Evolutionary conservation across 2,329 filamentous ascomycete genomes (phyloP).

Genomic region (Raffaelea deltoideospora): DNA sequence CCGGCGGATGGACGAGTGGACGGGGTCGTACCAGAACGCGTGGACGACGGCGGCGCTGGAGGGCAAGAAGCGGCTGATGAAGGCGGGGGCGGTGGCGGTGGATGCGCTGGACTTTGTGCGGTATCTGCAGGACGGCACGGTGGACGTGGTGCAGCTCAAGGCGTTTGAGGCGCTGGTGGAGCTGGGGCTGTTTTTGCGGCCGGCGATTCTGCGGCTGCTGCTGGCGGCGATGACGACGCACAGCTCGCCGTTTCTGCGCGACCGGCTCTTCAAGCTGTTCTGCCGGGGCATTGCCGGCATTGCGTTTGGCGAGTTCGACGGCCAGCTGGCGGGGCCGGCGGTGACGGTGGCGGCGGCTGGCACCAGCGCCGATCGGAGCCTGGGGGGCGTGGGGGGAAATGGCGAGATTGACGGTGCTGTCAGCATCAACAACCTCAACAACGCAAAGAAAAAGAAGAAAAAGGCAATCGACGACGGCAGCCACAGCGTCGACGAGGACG

Average conservation of each 20-base stretch:
- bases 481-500: constrained; percentile 31
- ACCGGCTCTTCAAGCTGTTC: constrained; percentile 42
- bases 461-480: no score
- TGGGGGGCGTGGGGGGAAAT: no score
- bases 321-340: constrained; percentile 23
- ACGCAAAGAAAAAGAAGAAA: neutral
- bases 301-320: constrained; percentile 48
- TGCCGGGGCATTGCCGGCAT: constrained; percentile 45
- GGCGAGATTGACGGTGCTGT: no score
- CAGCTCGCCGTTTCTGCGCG: constrained; percentile 46
- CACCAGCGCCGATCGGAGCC: neutral
- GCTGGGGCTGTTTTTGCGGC: constrained; percentile 42
- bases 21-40: constrained; percentile 51
- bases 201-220: constrained; percentile 39
- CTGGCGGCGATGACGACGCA: constrained; percentile 45
- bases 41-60: constrained; percentile 48
- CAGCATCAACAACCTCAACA: no score
- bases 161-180: constrained; percentile 50
- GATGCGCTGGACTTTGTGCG: constrained; percentile 42
- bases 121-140: constrained; percentile 49
- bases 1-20: constrained; percentile 54
- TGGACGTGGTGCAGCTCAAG: constrained; percentile 49
- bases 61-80: constrained; percentile 48
- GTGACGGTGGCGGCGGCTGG: constrained; percentile 5
- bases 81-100: constrained; percentile 41